Base-by-base conservation (phyloP, 352 stramenopile species). In the Pythium insidiosum region DNA sequence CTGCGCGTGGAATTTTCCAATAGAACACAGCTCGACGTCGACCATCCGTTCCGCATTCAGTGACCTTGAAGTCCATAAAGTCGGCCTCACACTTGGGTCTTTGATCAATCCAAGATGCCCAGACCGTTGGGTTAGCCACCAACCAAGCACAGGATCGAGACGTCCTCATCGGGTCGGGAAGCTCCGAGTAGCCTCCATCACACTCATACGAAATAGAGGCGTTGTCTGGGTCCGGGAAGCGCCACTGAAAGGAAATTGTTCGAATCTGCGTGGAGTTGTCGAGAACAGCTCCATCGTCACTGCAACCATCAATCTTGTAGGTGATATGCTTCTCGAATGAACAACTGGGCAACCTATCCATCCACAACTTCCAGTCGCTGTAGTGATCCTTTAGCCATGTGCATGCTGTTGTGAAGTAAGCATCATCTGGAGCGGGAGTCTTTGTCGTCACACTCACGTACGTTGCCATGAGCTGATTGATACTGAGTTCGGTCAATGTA, bases 191-290 rank as follows among this genome's bases (percentile, higher is more conserved):
- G 3, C 63, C 71, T 5, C 71, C 68, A 24, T 80, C 71, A 16
- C 71, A 84, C 1, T 56, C 30, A 46, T 67, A 73, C 0, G 71
- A 60, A 11, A 47, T 23, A 0, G 57, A 61, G 0, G 30, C 42
- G 37, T 80, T 65, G 0, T 48, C 24, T 0, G 71, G 67, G 25
- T 75, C 44, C 0, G 68, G 58, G 0, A 29, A 21, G 12, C 47
- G 48, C 68, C 68, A 80, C 2, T 16, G 15, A 22, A 76, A 80
- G 11, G 19, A 18, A 24, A 80, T 64, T 3, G 33, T 30, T 6
- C 64, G 53, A 1, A 31, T 28, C 6, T 36, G 18, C 21, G 7
- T 50, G 16, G 20, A 42, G 11, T 34, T 38, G 24, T 13, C 28
- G 3, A n/a, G n/a, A n/a, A n/a, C n/a, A n/a, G n/a, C n/a, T n/a